Conservation (phyloP, 345 rosid species). For the Gossypioides kirkii region DNA sequence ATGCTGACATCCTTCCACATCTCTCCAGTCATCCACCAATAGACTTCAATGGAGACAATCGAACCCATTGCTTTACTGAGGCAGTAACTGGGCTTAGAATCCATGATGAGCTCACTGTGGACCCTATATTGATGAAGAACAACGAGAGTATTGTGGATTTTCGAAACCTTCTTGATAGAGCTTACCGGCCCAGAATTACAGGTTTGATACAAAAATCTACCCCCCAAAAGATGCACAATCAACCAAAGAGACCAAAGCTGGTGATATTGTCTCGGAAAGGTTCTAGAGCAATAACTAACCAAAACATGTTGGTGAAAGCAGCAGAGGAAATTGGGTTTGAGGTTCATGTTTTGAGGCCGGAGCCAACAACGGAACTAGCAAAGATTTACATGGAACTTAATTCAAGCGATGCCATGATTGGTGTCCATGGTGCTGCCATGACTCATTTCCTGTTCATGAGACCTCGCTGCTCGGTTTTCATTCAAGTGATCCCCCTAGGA, state of each 20-base stretch:
- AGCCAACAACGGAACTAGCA: constrained; percentile 44
- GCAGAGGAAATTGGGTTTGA: constrained; percentile 48
- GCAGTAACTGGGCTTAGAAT: constrained; percentile 56
- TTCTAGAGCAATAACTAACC: constrained; percentile 52
- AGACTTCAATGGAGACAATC: constrained; percentile 44
- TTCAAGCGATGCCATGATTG: constrained; percentile 63
- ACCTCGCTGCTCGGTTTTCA: constrained; percentile 55
- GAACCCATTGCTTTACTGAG: constrained; percentile 64
- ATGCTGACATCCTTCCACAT: constrained; percentile 41
- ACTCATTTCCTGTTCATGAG: constrained; percentile 60
- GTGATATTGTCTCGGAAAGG: constrained; percentile 44
- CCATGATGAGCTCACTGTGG: constrained; percentile 53
- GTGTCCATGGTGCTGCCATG: constrained; percentile 80
- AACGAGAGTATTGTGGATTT: constrained; percentile 45
- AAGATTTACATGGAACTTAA: constrained; percentile 45
- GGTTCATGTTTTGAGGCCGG: constrained; percentile 47
- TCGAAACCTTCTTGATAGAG: constrained; percentile 40
- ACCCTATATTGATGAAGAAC: constrained; percentile 33
- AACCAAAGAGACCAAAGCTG: constrained; percentile 40
- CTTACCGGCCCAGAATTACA: constrained; percentile 44
- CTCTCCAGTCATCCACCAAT: constrained; percentile 45
- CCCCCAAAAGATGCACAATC: not conserved
- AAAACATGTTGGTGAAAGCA: constrained; percentile 41
- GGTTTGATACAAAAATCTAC: constrained; percentile 27
- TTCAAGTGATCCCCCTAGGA: constrained; percentile 65